Conservation (phyloP, 257 asterid genomes). For the Fraxinus americana region DNA sequence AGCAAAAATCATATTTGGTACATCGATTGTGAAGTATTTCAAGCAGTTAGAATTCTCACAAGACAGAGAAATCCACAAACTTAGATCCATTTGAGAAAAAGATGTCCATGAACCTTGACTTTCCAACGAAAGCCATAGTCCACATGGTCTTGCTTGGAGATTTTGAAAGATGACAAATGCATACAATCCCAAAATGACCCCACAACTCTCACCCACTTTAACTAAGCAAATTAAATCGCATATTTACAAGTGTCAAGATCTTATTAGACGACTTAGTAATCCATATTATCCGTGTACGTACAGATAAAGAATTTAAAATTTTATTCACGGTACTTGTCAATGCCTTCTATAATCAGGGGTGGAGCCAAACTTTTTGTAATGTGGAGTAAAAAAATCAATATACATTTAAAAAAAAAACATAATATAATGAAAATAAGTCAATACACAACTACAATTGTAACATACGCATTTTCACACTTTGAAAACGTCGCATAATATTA, state of each 20-base stretch:
- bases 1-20: not conserved
- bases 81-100: slow-evolving; percentile 17
- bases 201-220: not conserved
- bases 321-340: no score
- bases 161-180: not conserved
- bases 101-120: slow-evolving; percentile 30
- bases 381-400: no score
- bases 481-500: no score
- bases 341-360: no score
- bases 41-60: slow-evolving; percentile 24
- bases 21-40: not conserved
- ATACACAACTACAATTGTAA: no score
- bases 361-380: no score
- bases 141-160: slow-evolving; percentile 35
- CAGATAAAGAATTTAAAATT: not conserved
- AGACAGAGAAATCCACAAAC: slow-evolving; percentile 32
- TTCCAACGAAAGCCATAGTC: slow-evolving; percentile 49
- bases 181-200: not conserved
- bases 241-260: slow-evolving; percentile 38
- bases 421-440: no score
- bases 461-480: no score
- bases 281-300: slow-evolving; percentile 46
- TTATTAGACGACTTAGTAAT: slow-evolving; percentile 39
- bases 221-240: not conserved
- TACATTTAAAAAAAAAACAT: no score